phyloP scores from a whole-genome alignment of 768 basidiomycete genomes.

The Cytidiella melzeri region DNA sequence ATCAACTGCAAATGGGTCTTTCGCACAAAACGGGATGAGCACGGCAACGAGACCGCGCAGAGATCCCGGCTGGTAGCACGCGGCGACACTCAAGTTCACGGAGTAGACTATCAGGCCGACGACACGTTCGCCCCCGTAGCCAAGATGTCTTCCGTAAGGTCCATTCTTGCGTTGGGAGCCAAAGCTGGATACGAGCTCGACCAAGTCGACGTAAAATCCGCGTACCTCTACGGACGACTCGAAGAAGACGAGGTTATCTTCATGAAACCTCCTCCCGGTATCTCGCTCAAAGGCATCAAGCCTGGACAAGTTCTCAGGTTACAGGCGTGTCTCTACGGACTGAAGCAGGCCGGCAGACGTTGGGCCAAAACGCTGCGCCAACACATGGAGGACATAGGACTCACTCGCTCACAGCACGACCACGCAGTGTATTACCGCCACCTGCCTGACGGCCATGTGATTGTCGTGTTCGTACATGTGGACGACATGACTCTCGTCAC shows the following conservation, averaged over 20 bases:
- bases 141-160: too few relatives aligned
- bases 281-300: slow-evolving; percentile 1
- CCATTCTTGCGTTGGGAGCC: slow-evolving; percentile 24
- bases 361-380: slow-evolving; percentile 4
- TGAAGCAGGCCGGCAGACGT: slow-evolving; percentile 10
- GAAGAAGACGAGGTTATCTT: slow-evolving; percentile 11
- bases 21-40: too few relatives aligned
- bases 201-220: slow-evolving; percentile 28
- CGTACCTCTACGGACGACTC: slow-evolving; percentile 20
- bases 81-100: slow-evolving; percentile 26
- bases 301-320: slow-evolving; percentile 1
- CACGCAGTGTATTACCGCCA: slow-evolving; percentile 7
- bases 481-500: not conserved
- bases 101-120: slow-evolving; percentile 17
- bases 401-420: slow-evolving; percentile 1
- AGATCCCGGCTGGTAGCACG: slow-evolving; percentile 12
- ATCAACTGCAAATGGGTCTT: slow-evolving; percentile 3
- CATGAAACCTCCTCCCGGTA: slow-evolving; percentile 9
- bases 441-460: not conserved
- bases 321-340: not conserved
- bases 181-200: slow-evolving; percentile 18
- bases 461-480: not conserved
- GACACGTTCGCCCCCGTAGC: slow-evolving; percentile 26
- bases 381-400: not conserved
- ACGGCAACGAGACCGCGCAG: too few relatives aligned